These are phyloP conservation scores for Boletus coccyginus DNA, from an alignment of 768 basidiomycete species.

Conservation along the genomic window DNA sequence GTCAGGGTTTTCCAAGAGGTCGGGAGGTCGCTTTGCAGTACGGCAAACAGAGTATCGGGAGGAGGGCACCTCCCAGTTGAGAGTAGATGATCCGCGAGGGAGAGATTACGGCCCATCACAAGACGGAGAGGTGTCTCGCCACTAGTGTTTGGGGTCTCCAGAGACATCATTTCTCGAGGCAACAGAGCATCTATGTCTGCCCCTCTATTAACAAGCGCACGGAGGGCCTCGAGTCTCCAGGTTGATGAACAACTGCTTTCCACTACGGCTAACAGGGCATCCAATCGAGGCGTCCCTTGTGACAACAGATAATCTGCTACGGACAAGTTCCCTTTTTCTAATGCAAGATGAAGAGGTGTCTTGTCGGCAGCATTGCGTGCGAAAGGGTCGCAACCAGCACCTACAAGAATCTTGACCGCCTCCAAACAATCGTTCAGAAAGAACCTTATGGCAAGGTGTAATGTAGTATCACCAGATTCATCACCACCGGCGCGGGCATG, in stretches of 20 bases:
- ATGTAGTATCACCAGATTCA: background rate
- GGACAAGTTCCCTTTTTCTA: background rate
- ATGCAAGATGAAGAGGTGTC: background rate
- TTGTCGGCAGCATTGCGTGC: background rate
- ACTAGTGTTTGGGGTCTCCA: background rate
- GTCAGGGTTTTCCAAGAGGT: background rate
- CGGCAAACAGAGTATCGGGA: background rate
- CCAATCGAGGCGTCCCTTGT: background rate
- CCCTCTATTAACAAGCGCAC: background rate
- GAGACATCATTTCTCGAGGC: background rate
- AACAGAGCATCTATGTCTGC: background rate
- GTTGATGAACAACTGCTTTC: background rate
- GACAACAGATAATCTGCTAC: constrained; percentile 1
- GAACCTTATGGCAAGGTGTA: background rate
- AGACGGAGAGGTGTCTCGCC: background rate
- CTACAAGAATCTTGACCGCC: background rate
- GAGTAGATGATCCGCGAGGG: background rate
- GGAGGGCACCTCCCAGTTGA: background rate
- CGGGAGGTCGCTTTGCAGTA: background rate
- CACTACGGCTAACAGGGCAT: background rate
- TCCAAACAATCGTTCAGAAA: background rate
- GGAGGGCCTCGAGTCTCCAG: background rate
- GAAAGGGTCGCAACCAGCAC: background rate
- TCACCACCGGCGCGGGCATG: background rate
- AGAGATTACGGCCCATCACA: background rate